phyloP scores from a whole-genome alignment of 1,284 basidiomycete genomes.

The Neotropicomus parvogracilis region DNA sequence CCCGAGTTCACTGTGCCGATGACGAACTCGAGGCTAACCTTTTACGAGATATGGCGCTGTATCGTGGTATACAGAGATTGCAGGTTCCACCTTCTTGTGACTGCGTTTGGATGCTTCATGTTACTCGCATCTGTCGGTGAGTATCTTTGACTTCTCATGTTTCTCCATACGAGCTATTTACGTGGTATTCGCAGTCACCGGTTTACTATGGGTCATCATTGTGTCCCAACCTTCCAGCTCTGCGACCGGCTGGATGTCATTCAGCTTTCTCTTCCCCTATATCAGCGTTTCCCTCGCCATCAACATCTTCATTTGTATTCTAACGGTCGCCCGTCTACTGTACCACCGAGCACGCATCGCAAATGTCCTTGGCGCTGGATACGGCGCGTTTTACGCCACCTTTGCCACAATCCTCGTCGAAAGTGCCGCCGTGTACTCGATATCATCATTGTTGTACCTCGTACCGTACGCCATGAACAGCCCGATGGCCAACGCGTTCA shows the following conservation, averaged over 20 bases:
- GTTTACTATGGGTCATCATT: conserved; percentile 28
- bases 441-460: conserved; percentile 30
- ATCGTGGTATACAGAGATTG: conserved; percentile 36
- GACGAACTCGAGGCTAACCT: background rate
- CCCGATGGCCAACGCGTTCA: conserved; percentile 28
- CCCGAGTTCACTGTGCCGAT: background rate
- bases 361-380: conserved; percentile 27
- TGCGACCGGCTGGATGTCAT: conserved; percentile 29
- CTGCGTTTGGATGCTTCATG: conserved; percentile 21
- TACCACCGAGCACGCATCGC: conserved; percentile 31
- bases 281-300: conserved; percentile 30
- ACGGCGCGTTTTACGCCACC: conserved; percentile 27
- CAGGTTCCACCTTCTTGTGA: conserved; percentile 18
- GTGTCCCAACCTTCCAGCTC: conserved; percentile 24
- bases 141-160: conserved; percentile 3
- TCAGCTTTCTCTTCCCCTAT: conserved; percentile 31
- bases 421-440: conserved; percentile 30
- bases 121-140: conserved; percentile 26
- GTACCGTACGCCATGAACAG: conserved; percentile 22
- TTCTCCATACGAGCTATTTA: too few species aligned
- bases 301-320: conserved; percentile 29
- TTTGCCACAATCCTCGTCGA: conserved; percentile 31
- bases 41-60: conserved; percentile 34
- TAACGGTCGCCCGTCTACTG: conserved; percentile 30
- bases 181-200: conserved; percentile 21